Base-by-base conservation (phyloP, 1,139 yeast genomes). In the Pichia sp. region DNA sequence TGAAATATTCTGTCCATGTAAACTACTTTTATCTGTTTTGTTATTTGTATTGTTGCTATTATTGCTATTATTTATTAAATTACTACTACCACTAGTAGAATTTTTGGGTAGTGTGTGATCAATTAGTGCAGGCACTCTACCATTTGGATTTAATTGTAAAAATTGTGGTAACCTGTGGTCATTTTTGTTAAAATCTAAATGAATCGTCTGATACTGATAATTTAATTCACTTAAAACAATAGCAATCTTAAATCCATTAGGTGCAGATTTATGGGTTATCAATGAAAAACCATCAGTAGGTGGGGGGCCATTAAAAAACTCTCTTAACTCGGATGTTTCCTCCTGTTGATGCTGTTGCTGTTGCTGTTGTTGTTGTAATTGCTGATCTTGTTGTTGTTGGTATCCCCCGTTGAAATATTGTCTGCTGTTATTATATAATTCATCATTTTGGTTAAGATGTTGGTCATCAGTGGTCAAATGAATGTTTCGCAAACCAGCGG, bases 231-330 rank as follows among this genome's bases (percentile, higher is more conserved):
- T 80, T 52, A 92, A 72, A 40, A 89, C 85, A 45, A 89, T 89
- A 22, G 97, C 96, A 22, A 92, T 96, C 66, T 90, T 90, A 74
- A 89, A 92, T 9, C 97, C 97, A 67, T 90, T 90, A 27, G 97
- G 97, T 1, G 97, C 97, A 11, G 95, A 85, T 60, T 96, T 72
- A 67, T 90, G 97, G 22, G 94, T 82, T 61, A 90, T 88, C 45
- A 90, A 71, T 3, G 96, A 87, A 65, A 79, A 87, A 3, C 97
- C 97, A 54, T 83, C 87, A 22, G 78, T 69, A 5, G 96, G 96
- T 54, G 83, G 86, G 58, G 60, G 62, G 22, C 50, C 52, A 56
- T 77, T 80, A 63, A 88, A 83, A 64, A 87, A 88, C 53, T 77
- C 77, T 26, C 87, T 76, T 49, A 89, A 80, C 58, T 95, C 47